Evolutionary conservation across 306 rosid species (phyloP).

Genomic region (Casuarina cunninghamiana): DNA sequence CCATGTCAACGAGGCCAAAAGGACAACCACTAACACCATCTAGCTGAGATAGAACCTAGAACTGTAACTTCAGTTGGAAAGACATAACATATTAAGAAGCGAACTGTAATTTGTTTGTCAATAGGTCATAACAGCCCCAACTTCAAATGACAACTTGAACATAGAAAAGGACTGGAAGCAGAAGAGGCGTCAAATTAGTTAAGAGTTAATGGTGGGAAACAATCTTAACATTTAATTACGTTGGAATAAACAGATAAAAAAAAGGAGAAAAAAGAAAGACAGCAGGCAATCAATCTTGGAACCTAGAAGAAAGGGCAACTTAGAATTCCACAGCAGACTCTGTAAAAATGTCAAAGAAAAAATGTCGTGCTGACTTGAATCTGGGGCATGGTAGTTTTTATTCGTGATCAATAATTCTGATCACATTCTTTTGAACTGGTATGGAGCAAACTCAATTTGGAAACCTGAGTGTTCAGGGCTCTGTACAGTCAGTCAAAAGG

Average conservation of each 20-base stretch:
- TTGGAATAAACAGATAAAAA: neutral
- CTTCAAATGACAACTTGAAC: constrained; percentile 11
- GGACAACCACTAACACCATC: neutral
- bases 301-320: neutral
- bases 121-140: neutral
- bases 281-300: neutral
- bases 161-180: constrained; percentile 2
- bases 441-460: neutral
- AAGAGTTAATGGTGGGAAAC: neutral
- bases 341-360: neutral
- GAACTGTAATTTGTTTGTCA: neutral
- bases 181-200: neutral
- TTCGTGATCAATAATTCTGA: constrained; percentile 3
- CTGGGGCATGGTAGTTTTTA: constrained; percentile 2
- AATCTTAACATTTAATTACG: neutral
- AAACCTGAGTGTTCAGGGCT: neutral
- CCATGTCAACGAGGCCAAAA: neutral
- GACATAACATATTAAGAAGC: neutral
- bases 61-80: neutral
- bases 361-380: constrained; percentile 2
- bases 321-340: neutral
- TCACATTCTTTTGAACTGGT: constrained; percentile 3
- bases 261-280: neutral
- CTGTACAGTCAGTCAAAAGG: neutral
- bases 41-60: neutral